Evolutionary conservation across 2,329 filamentous ascomycete genomes (phyloP).

Genomic region (Hymenoscyphus fructigenus): DNA sequence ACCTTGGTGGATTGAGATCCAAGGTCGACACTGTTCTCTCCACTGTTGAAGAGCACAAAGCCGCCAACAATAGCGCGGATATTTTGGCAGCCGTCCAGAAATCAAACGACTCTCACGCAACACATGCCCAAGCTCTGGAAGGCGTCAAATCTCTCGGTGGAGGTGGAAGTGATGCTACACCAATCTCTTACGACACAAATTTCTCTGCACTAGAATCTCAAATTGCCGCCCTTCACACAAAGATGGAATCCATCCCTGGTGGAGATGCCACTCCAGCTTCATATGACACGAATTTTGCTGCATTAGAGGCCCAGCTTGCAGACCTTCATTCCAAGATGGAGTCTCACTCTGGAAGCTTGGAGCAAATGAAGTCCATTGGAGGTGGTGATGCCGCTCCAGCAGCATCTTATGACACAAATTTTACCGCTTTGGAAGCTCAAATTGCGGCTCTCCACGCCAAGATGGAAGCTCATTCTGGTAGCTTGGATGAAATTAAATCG

Average conservation of each 20-base stretch:
- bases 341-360: conserved; percentile 22
- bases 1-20: conserved; percentile 21
- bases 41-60: conserved; percentile 25
- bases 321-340: conserved; percentile 26
- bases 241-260: conserved; percentile 22
- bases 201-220: conserved; percentile 23
- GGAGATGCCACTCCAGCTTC: background rate
- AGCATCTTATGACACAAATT: conserved; percentile 10
- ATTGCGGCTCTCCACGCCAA: conserved; percentile 26
- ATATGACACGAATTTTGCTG: conserved; percentile 15
- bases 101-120: conserved; percentile 30
- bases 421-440: conserved; percentile 23
- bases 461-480: conserved; percentile 22
- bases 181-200: conserved; percentile 12
- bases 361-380: conserved; percentile 18
- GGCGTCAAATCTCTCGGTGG: conserved; percentile 13
- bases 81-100: conserved; percentile 31
- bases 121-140: conserved; percentile 25
- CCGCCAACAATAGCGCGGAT: conserved; percentile 25
- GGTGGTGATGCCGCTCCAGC: conserved; percentile 2
- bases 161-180: conserved; percentile 2
- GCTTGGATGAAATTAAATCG: conserved; percentile 24
- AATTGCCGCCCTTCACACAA: conserved; percentile 24
- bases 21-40: conserved; percentile 29
- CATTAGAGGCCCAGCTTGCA: conserved; percentile 24